Percentiles rank a stretch among this genome's conserved stretches.
Conservation (phyloP, 106 monocot genomes). For the Dactylorhiza incarnata region DNA sequence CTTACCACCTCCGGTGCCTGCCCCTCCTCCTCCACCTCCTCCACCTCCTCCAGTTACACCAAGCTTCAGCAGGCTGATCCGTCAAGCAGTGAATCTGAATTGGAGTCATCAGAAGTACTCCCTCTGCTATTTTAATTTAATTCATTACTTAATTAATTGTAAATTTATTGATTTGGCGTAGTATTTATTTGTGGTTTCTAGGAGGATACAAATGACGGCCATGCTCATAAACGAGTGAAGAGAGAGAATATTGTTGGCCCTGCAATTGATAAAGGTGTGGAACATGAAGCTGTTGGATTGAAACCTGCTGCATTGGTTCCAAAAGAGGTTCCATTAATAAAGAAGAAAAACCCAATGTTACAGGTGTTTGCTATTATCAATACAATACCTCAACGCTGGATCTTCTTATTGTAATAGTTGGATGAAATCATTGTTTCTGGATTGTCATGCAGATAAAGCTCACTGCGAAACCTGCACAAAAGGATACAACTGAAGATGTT, state of each 20-base stretch:
- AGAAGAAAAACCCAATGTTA: constrained; percentile 83
- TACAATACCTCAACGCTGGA: background rate
- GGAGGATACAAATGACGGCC: constrained; percentile 39
- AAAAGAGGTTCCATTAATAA: constrained; percentile 81
- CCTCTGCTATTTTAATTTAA: background rate
- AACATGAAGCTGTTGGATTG: constrained; percentile 91
- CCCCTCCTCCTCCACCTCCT: constrained; percentile 60
- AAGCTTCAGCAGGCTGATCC: constrained; percentile 25
- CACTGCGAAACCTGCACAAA: constrained; percentile 47
- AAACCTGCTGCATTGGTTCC: constrained; percentile 71
- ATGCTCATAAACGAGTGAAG: constrained; percentile 47
- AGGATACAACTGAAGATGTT: constrained; percentile 29
- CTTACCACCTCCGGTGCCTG: constrained; percentile 61
- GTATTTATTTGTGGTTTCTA: constrained; percentile 21
- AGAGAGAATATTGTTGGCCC: constrained; percentile 77
- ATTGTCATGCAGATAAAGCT: constrained; percentile 65
- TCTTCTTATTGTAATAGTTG: background rate
- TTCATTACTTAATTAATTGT: background rate
- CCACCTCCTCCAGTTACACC: constrained; percentile 21
- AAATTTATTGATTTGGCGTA: background rate
- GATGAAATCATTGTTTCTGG: background rate
- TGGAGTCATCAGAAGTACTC: constrained; percentile 87
- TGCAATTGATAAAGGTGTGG: constrained; percentile 69
- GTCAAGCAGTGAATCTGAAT: constrained; percentile 87
- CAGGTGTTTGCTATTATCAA: constrained; percentile 34